Conservation (phyloP, 352 stramenopile genomes). For the Phytophthora fragariae region DNA sequence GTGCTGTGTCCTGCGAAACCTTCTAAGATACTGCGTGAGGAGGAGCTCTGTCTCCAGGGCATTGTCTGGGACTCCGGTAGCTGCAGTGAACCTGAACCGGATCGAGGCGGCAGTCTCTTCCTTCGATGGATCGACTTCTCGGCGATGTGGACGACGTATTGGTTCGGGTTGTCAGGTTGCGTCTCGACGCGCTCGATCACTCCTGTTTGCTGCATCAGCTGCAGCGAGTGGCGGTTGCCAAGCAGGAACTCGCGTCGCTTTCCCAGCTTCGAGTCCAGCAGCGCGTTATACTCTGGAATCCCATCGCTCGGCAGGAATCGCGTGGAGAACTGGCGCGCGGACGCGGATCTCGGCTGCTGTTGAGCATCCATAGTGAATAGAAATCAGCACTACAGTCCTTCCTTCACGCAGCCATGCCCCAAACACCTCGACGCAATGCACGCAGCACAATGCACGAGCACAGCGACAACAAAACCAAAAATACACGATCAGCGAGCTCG, state of each 20-base stretch:
- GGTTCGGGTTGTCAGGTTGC: conserved; percentile 55
- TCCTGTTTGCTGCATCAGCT: conserved; percentile 69
- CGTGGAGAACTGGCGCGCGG: conserved; percentile 58
- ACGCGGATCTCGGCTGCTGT: conserved; percentile 10
- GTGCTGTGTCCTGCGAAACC: neutral
- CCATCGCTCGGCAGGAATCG: conserved; percentile 69
- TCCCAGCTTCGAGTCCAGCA: conserved; percentile 66
- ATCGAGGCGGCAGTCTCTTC: conserved; percentile 49
- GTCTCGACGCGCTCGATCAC: conserved; percentile 66
- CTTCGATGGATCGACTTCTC: conserved; percentile 52
- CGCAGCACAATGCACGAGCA: neutral
- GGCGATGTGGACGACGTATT: conserved; percentile 77
- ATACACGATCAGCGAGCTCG: conserved; percentile 27
- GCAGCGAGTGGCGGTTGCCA: conserved; percentile 61
- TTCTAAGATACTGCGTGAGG: conserved; percentile 6
- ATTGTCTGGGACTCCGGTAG: conserved; percentile 32
- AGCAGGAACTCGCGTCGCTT: conserved; percentile 75
- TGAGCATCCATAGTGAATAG: conserved; percentile 27
- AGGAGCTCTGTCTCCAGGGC: conserved; percentile 25
- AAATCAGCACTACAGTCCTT: neutral
- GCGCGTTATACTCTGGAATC: conserved; percentile 78
- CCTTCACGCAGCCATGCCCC: conserved; percentile 24
- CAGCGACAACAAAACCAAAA: conserved; percentile 5
- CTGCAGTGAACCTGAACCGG: conserved; percentile 19
- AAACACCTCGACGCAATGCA: conserved; percentile 6